Conservation (phyloP, 305 asterid genomes). For the Fraxinus sp. region DNA sequence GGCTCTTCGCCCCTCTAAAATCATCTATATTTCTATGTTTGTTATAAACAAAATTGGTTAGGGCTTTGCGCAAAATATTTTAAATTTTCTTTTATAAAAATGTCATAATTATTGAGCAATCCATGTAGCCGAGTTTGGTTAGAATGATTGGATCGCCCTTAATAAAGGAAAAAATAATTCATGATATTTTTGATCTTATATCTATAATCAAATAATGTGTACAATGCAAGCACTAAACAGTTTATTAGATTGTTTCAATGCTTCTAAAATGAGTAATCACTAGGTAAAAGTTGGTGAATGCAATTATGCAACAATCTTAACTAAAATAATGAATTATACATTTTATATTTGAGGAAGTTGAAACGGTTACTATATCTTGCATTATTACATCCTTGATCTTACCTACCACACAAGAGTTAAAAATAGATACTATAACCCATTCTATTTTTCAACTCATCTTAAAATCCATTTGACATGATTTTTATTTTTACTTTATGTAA, state of each 20-base stretch:
- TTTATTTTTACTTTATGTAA: no score
- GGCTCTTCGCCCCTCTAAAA: background rate
- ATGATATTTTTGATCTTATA: background rate
- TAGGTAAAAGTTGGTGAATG: slow-evolving; percentile 15
- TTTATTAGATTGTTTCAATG: background rate
- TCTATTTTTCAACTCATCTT: background rate
- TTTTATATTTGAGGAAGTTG: slow-evolving; percentile 15
- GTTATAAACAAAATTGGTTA: background rate
- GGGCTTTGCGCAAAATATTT: background rate
- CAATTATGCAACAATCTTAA: slow-evolving; percentile 21
- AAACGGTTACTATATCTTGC: slow-evolving; percentile 6
- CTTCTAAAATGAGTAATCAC: background rate
- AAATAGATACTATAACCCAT: background rate
- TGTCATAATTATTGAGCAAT: background rate
- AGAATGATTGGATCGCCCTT: no score
- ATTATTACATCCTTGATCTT: background rate
- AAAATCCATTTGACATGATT: no score
- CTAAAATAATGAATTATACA: no score
- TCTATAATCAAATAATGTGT: background rate
- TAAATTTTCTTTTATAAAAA: background rate
- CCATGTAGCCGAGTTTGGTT: background rate
- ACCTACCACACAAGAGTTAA: slow-evolving; percentile 25
- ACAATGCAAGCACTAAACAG: background rate
- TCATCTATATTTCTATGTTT: no score
- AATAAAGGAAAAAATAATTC: background rate